A percentile compares a stretch with the other conserved stretches of the same genome.
These are phyloP conservation scores for Tricholoma furcatifolium DNA, from an alignment of 768 basidiomycete genomes.

Conservation along the genomic window DNA sequence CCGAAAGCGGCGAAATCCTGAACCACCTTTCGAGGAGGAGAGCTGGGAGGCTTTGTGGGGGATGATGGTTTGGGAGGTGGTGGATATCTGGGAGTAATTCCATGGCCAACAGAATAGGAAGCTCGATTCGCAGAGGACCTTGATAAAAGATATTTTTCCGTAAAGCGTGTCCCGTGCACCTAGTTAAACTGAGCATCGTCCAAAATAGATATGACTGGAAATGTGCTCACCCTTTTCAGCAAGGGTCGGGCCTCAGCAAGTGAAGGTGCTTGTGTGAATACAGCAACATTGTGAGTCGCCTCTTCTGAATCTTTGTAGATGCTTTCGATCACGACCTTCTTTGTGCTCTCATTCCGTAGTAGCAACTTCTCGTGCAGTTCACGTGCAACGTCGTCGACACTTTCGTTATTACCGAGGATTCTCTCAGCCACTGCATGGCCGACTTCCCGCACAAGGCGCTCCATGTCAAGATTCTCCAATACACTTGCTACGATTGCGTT, in stretches of 20 bases:
- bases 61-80: constrained; percentile 40
- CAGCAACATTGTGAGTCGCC: constrained; percentile 83
- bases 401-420: constrained; percentile 90
- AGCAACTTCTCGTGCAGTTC: constrained; percentile 91
- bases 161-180: constrained; percentile 95
- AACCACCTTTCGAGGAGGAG: constrained; percentile 85
- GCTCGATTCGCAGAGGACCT: constrained; percentile 57
- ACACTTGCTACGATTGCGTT: constrained; percentile 97
- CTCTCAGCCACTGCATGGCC: constrained; percentile 91
- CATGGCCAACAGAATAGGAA: constrained; percentile 51
- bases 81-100: constrained; percentile 44
- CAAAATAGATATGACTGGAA: neutral
- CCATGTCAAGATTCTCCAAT: constrained; percentile 98
- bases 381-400: constrained; percentile 93
- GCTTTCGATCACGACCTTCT: constrained; percentile 93
- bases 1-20: constrained; percentile 88
- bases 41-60: constrained; percentile 45
- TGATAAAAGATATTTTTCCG: constrained; percentile 89
- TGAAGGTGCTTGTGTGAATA: constrained; percentile 73
- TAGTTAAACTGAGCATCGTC: constrained; percentile 27
- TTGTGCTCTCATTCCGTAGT: constrained; percentile 93
- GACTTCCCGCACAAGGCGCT: constrained; percentile 91
- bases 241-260: constrained; percentile 73
- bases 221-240: constrained; percentile 67
- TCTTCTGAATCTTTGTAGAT: constrained; percentile 93